Percentiles rank a stretch among this genome's conserved stretches.
These are phyloP conservation scores for Kalanchoe fedtschenkoi DNA, from an alignment of 164 flowering plant species.

Conservation along the genomic window DNA sequence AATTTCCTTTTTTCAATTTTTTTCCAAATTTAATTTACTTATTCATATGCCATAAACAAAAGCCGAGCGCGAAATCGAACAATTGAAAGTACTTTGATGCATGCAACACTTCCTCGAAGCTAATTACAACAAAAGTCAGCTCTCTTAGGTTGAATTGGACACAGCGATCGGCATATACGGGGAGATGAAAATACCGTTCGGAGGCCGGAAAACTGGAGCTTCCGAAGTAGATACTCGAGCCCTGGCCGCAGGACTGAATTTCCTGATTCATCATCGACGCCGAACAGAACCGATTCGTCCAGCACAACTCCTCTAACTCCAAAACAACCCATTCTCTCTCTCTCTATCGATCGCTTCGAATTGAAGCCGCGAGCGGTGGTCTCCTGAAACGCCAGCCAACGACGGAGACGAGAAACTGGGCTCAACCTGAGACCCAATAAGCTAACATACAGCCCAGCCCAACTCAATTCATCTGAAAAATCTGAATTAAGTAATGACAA, in stretches of 20 bases:
- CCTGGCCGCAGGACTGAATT: slow-evolving; percentile 15
- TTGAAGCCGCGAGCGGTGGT: not conserved
- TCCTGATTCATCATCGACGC: slow-evolving; percentile 12
- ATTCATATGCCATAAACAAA: no score
- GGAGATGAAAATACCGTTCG: slow-evolving; percentile 19
- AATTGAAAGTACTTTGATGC: no score
- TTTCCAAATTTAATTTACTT: no score
- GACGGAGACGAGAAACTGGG: no score
- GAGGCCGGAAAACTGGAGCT: slow-evolving; percentile 34
- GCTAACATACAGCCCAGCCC: no score
- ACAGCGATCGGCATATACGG: not conserved
- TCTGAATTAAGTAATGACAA: no score
- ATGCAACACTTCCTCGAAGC: no score
- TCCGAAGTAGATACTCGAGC: slow-evolving; percentile 31
- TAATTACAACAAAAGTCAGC: not conserved
- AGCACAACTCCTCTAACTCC: slow-evolving; percentile 26
- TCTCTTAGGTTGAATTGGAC: not conserved
- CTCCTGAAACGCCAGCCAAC: not conserved
- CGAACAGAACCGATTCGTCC: slow-evolving; percentile 31
- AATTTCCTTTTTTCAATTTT: no score
- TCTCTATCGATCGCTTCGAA: not conserved
- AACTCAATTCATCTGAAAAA: no score
- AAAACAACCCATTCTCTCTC: slow-evolving; percentile 15
- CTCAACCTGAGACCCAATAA: no score
- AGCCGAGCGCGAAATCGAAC: no score